Percentiles rank a stretch among this genome's conserved stretches.
Evolutionary conservation across 225 moss, liverwort and hornwort species (phyloP).

Genomic region (Sphagnum tenellum): DNA sequence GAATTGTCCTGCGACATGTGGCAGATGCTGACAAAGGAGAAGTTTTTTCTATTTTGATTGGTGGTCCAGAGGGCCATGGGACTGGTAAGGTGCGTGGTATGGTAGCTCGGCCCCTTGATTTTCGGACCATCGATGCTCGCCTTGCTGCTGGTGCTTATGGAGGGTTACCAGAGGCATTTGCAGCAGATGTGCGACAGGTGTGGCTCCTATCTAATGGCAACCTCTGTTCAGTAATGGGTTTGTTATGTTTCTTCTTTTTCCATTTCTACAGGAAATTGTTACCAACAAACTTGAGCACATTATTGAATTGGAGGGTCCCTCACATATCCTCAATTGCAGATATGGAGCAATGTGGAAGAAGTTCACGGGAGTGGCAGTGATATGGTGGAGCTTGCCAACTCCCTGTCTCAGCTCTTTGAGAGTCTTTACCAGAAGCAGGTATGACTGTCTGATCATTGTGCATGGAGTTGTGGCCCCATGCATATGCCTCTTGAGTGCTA

Average conservation of each 20-base stretch:
- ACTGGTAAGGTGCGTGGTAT: constrained; percentile 54
- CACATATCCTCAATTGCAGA: constrained; percentile 31
- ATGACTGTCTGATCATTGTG: too few species aligned
- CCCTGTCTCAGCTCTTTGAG: constrained; percentile 70
- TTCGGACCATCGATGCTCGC: constrained; percentile 94
- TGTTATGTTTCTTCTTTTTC: too few species aligned
- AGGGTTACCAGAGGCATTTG: constrained; percentile 81
- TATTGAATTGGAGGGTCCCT: not conserved
- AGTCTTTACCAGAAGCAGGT: constrained; percentile 86
- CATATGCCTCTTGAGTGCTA: too few species aligned
- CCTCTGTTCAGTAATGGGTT: too few species aligned
- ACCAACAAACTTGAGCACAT: not conserved
- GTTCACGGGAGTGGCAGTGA: constrained; percentile 67
- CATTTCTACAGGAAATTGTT: not conserved
- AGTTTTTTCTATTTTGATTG: constrained; percentile 52
- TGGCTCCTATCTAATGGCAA: too few species aligned
- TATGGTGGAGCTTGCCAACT: constrained; percentile 41
- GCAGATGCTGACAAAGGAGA: constrained; percentile 54
- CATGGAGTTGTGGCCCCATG: too few species aligned
- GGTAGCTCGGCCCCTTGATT: constrained; percentile 95
- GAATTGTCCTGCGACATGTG: constrained; percentile 54
- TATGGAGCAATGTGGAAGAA: constrained; percentile 85
- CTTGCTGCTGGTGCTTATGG: constrained; percentile 97
- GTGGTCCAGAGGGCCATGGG: constrained; percentile 51
- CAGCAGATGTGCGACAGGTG: constrained; percentile 95